phyloP scores from a whole-genome alignment of 768 basidiomycete species.

The Pleurotus djamor region DNA sequence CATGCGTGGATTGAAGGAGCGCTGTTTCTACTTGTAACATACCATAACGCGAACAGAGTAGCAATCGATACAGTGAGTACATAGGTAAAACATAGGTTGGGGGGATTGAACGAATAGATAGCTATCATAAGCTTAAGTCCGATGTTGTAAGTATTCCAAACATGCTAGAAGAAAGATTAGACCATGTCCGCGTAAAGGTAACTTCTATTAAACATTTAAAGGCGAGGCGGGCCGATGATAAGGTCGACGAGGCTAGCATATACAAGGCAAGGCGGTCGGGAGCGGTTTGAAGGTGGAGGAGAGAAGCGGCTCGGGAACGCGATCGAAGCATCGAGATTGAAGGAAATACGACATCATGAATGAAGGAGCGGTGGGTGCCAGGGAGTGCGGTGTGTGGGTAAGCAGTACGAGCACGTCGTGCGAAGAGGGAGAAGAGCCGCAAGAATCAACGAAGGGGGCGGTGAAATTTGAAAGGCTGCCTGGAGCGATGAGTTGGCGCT shows the following conservation, averaged over 20 bases:
- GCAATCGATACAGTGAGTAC: conserved; percentile 9
- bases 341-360: neutral
- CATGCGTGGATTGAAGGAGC: conserved; percentile 78
- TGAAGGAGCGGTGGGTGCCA: neutral
- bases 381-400: neutral
- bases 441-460: neutral
- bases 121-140: conserved; percentile 1
- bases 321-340: neutral
- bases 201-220: neutral
- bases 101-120: conserved; percentile 1
- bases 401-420: neutral
- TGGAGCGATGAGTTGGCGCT: conserved; percentile 7
- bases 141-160: neutral
- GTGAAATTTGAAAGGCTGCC: conserved; percentile 8
- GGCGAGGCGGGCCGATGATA: neutral
- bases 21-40: conserved; percentile 72
- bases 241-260: neutral
- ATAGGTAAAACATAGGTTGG: neutral
- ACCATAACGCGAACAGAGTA: neutral
- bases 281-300: neutral
- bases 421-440: neutral
- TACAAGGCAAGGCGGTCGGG: neutral
- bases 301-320: neutral
- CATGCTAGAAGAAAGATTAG: conserved; percentile 2
- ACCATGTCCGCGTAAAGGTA: neutral